These are phyloP conservation scores for Magnaporthales sp. DNA, from an alignment of 2,329 filamentous ascomycete species.

Conservation along the genomic window DNA sequence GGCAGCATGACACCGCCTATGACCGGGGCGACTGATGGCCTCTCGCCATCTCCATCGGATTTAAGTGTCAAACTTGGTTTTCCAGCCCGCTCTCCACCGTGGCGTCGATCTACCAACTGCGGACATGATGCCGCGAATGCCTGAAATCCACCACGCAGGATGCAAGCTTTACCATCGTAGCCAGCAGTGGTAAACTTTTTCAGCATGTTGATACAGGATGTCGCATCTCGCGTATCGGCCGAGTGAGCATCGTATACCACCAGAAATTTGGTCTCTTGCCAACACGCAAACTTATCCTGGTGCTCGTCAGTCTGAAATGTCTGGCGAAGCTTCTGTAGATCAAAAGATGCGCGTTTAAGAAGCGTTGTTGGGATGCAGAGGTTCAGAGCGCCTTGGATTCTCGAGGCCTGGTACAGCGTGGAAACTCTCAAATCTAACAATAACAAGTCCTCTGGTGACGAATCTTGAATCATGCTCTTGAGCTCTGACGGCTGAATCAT, in stretches of 20 bases:
- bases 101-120: slow-evolving; percentile 47
- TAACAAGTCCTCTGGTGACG: slow-evolving; percentile 40
- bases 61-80: slow-evolving; percentile 31
- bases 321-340: slow-evolving; percentile 75
- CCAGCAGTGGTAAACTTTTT: slow-evolving; percentile 88
- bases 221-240: slow-evolving; percentile 69
- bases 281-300: slow-evolving; percentile 64
- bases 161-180: slow-evolving; percentile 63
- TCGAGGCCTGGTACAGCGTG: slow-evolving; percentile 68
- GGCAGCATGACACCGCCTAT: slow-evolving; percentile 85
- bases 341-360: slow-evolving; percentile 83
- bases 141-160: slow-evolving; percentile 75
- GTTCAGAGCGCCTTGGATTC: slow-evolving; percentile 76
- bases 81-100: slow-evolving; percentile 19
- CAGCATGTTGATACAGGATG: slow-evolving; percentile 73
- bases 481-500: slow-evolving; percentile 48
- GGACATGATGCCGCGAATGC: slow-evolving; percentile 63
- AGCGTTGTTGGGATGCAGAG: slow-evolving; percentile 93
- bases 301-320: slow-evolving; percentile 71
- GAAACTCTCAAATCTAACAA: slow-evolving; percentile 81
- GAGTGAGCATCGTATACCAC: slow-evolving; percentile 82
- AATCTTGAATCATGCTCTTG: slow-evolving; percentile 42
- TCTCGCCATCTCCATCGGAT: slow-evolving; percentile 31
- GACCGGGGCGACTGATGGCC: slow-evolving; percentile 57
- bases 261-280: slow-evolving; percentile 67